These are phyloP conservation scores for Coemansia sp. DNA, from an alignment of 371 early-diverging fungal species.

Conservation along the genomic window DNA sequence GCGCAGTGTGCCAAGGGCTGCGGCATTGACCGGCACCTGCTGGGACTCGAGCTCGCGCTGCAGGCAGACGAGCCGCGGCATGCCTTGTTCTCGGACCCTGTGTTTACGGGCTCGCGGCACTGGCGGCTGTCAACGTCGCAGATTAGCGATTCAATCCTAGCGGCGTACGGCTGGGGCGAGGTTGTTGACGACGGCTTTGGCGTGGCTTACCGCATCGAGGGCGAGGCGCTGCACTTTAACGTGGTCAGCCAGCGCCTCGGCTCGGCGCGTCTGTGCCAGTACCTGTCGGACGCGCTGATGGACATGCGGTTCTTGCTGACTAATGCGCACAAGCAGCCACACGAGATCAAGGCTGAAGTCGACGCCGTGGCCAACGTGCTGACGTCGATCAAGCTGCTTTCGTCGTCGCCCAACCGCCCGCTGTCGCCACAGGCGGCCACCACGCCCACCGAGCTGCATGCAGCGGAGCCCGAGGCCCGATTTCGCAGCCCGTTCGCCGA, in stretches of 20 bases:
- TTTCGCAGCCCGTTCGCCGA: slow-evolving; percentile 31
- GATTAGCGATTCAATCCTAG: slow-evolving; percentile 79
- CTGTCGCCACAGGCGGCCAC: slow-evolving; percentile 11
- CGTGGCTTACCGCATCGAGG: slow-evolving; percentile 85
- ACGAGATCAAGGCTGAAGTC: slow-evolving; percentile 48
- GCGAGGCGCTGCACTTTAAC: slow-evolving; percentile 51
- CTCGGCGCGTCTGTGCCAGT: slow-evolving; percentile 43
- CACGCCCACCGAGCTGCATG: not conserved
- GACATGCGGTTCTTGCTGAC: slow-evolving; percentile 50
- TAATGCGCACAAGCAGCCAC: slow-evolving; percentile 49
- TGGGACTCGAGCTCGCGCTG: slow-evolving; percentile 66
- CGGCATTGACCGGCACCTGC: slow-evolving; percentile 87
- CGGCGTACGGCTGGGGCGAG: slow-evolving; percentile 90
- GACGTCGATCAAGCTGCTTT: slow-evolving; percentile 44
- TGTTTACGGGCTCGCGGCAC: slow-evolving; percentile 57
- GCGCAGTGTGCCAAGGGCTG: slow-evolving; percentile 67
- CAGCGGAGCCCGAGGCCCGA: slow-evolving; percentile 1
- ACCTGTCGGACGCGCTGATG: slow-evolving; percentile 44
- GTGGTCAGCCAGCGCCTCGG: slow-evolving; percentile 49
- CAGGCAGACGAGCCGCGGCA: slow-evolving; percentile 62
- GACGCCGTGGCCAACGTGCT: slow-evolving; percentile 45
- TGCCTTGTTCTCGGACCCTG: slow-evolving; percentile 68
- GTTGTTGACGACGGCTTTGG: slow-evolving; percentile 91
- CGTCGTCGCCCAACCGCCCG: slow-evolving; percentile 33
- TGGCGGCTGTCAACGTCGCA: slow-evolving; percentile 87